Evolutionary conservation across 140 eudicot species (phyloP).

Genomic region (Flaveria floridana): DNA sequence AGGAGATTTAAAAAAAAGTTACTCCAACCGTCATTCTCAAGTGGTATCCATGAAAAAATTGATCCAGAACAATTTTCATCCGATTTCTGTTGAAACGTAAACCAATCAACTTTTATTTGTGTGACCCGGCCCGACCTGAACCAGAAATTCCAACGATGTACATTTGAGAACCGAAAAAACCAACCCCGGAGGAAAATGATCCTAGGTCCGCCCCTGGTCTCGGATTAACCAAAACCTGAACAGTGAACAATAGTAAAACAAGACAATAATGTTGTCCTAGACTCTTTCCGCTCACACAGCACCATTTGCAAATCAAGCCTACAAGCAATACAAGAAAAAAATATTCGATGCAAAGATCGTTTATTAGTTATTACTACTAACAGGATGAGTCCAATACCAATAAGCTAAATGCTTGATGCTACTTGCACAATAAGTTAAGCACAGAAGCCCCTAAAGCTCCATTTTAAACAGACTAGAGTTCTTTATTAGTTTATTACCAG

Average conservation of each 20-base stretch:
- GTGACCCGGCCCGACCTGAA: no score
- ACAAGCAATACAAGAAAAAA: neutral
- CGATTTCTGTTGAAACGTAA: no score
- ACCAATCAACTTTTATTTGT: no score
- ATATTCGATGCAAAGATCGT: slow-evolving; percentile 18
- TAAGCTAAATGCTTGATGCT: slow-evolving; percentile 18
- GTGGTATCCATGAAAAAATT: no score
- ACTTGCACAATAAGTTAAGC: slow-evolving; percentile 26
- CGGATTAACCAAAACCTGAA: neutral
- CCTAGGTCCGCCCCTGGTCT: neutral
- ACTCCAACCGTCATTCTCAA: no score
- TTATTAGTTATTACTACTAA: slow-evolving; percentile 16
- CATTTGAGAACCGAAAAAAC: no score
- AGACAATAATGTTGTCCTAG: neutral
- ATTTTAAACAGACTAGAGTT: neutral
- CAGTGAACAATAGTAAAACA: neutral
- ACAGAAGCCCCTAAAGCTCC: slow-evolving; percentile 19
- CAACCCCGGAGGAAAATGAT: no score
- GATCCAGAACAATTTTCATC: no score
- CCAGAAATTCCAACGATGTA: no score
- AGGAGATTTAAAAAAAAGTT: no score
- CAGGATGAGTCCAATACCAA: slow-evolving; percentile 14
- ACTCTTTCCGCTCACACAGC: neutral
- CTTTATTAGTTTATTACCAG: slow-evolving; percentile 4
- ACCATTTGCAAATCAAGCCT: neutral